These are phyloP conservation scores for Leishmania tropica DNA, from an alignment of 208 protist genomes.

Conservation along the genomic window DNA sequence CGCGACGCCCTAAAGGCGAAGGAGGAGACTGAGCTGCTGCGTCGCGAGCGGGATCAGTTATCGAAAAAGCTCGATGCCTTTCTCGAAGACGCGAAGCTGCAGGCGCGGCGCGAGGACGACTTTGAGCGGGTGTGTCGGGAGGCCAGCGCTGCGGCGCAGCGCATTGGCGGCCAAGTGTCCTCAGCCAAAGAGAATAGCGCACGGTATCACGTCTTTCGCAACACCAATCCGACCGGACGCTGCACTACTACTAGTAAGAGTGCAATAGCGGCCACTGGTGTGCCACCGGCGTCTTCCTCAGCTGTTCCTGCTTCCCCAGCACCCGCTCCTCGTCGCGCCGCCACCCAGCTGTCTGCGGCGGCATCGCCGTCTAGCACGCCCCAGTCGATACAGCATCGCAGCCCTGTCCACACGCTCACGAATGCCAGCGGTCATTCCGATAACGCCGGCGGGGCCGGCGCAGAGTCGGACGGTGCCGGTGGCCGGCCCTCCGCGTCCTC, in stretches of 20 bases:
- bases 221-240: constrained; percentile 35
- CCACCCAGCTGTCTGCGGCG: neutral
- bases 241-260: neutral
- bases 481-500: constrained; percentile 19
- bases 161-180: constrained; percentile 50
- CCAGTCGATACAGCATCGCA: constrained; percentile 17
- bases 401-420: neutral
- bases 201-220: constrained; percentile 44
- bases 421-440: neutral
- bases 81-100: constrained; percentile 57
- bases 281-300: neutral
- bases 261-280: neutral
- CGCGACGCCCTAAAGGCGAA: constrained; percentile 54
- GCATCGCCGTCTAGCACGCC: neutral
- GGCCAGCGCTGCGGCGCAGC: constrained; percentile 52
- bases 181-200: constrained; percentile 31
- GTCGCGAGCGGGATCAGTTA: constrained; percentile 69
- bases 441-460: neutral
- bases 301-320: neutral
- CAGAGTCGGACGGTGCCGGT: neutral
- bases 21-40: constrained; percentile 67
- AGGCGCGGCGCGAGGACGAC: constrained; percentile 53
- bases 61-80: constrained; percentile 66
- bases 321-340: neutral
- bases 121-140: constrained; percentile 63